These are phyloP conservation scores for Amanita muscaria DNA, from an alignment of 768 basidiomycete species.

Conservation along the genomic window DNA sequence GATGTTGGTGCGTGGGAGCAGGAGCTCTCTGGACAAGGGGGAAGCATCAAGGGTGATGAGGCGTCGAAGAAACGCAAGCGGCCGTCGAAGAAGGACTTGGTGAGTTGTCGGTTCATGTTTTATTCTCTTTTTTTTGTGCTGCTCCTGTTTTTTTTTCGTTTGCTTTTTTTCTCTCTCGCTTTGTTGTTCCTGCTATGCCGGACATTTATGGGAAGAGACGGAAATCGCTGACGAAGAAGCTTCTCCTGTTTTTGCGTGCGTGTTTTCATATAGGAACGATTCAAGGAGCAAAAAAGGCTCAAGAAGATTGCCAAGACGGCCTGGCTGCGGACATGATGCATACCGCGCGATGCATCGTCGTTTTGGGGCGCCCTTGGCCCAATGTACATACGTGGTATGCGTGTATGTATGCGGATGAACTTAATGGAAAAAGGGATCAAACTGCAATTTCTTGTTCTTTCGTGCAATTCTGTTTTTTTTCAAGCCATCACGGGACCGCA, in stretches of 20 bases:
- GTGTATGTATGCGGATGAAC: slow-evolving; percentile 1
- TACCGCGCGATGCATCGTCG: no score
- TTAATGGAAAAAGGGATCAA: neutral
- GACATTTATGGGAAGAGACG: neutral
- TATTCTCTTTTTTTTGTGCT: slow-evolving; percentile 3
- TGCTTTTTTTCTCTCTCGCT: no score
- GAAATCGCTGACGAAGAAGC: slow-evolving; percentile 8
- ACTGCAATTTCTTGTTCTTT: neutral
- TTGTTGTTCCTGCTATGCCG: slow-evolving; percentile 8
- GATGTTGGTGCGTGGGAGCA: slow-evolving; percentile 76
- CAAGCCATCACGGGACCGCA: no score
- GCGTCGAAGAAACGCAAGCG: slow-evolving; percentile 64
- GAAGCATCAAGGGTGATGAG: slow-evolving; percentile 25
- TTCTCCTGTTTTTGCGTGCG: slow-evolving; percentile 7
- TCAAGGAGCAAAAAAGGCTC: slow-evolving; percentile 70
- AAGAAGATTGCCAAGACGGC: slow-evolving; percentile 88
- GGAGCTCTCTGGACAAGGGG: slow-evolving; percentile 45
- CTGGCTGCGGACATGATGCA: slow-evolving; percentile 66
- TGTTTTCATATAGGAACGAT: slow-evolving; percentile 57
- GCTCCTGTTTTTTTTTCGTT: no score
- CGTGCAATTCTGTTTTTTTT: neutral
- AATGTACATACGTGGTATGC: neutral
- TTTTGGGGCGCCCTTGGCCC: neutral
- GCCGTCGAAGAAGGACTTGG: slow-evolving; percentile 78
- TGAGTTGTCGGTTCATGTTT: slow-evolving; percentile 27